phyloP scores from a whole-genome alignment of 805 yeast genomes.

The Yueomyces sinensis region DNA sequence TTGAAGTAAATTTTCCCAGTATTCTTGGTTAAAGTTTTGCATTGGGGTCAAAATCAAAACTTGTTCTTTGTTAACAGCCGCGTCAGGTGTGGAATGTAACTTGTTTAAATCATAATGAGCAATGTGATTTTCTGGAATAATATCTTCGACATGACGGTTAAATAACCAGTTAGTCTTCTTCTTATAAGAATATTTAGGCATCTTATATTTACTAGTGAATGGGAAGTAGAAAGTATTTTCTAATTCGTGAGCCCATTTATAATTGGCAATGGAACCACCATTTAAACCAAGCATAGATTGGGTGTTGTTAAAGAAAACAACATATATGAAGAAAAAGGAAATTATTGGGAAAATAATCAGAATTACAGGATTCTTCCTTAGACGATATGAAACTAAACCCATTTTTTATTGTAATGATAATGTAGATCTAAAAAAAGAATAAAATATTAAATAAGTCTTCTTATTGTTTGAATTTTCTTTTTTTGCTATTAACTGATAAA shows the following conservation, averaged over 20 bases:
- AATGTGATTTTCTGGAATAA: conserved; percentile 58
- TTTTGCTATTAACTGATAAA: too few relatives aligned
- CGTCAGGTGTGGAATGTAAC: conserved; percentile 56
- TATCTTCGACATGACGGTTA: conserved; percentile 38
- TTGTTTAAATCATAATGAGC: conserved; percentile 76
- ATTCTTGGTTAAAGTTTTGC: conserved; percentile 70
- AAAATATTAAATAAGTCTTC: too few relatives aligned
- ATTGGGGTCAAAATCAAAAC: conserved; percentile 83
- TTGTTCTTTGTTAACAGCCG: conserved; percentile 66
- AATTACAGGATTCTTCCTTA: conserved; percentile 17
- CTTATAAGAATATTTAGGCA: conserved; percentile 36
- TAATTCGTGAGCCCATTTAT: conserved; percentile 25
- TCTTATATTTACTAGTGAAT: conserved; percentile 19
- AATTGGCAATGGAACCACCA: conserved; percentile 12
- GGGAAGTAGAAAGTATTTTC: conserved; percentile 25
- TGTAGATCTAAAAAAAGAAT: too few relatives aligned
- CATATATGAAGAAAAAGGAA: conserved; percentile 10
- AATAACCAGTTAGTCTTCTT: conserved; percentile 28
- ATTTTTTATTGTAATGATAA: too few relatives aligned
- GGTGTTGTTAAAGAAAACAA: conserved; percentile 11
- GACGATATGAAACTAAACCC: conserved; percentile 2
- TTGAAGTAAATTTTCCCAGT: conserved; percentile 73
- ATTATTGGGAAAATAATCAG: conserved; percentile 14
- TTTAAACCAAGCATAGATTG: conserved; percentile 15
- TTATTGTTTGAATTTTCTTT: too few relatives aligned